A percentile compares a stretch with the other conserved stretches of the same genome.
Conservation (phyloP, 768 basidiomycete genomes). For the Boletus tylopilopsis region DNA sequence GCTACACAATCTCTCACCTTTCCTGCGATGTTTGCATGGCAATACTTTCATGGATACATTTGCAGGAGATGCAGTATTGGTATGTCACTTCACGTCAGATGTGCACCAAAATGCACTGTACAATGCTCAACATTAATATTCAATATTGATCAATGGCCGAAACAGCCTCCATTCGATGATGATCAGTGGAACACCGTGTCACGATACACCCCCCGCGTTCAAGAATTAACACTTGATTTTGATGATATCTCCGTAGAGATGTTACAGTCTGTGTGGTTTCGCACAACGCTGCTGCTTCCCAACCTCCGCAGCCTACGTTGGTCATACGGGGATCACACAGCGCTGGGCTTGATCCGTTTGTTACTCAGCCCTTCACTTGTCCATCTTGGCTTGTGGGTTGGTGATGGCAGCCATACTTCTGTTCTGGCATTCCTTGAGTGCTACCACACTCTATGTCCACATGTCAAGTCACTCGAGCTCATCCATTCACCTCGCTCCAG, state of each 20-base stretch:
- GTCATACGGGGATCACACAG: neutral
- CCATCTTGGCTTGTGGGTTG: neutral
- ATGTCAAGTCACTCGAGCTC: constrained; percentile 4
- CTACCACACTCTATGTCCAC: constrained; percentile 4
- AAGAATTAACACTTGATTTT: neutral
- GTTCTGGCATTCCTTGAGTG: constrained; percentile 2
- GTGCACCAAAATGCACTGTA: neutral
- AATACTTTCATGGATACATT: neutral
- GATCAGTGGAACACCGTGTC: constrained; percentile 1
- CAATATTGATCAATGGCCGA: neutral
- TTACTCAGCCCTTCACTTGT: constrained; percentile 9
- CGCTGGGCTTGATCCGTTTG: neutral
- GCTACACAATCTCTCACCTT: constrained; percentile 5
- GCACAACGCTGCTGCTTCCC: constrained; percentile 6
- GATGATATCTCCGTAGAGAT: neutral
- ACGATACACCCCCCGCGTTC: constrained; percentile 7
- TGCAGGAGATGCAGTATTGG: neutral
- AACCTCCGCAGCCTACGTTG: constrained; percentile 4
- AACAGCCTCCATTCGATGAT: constrained; percentile 4
- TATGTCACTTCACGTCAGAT: neutral
- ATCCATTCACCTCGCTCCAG: neutral
- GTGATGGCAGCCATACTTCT: neutral
- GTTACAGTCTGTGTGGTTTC: neutral
- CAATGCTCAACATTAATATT: too few relatives aligned
- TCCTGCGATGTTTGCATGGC: constrained; percentile 4